Evolutionary conservation across 139 green algal genomes (phyloP).

Genomic region (Pleodorina starrii): DNA sequence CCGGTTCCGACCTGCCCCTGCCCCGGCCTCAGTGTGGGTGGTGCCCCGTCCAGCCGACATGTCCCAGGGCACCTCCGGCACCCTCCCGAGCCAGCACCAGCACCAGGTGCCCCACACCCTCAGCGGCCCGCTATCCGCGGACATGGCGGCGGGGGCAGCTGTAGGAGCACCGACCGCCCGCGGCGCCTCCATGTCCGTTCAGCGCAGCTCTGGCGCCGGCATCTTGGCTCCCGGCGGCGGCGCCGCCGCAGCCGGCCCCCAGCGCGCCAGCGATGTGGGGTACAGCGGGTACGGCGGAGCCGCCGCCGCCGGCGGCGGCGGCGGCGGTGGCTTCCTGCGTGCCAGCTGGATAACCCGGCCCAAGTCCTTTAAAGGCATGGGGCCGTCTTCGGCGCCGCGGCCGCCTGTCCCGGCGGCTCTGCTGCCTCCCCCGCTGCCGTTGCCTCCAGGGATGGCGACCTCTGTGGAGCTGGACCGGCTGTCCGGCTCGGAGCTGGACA

Average conservation of each 20-base stretch:
- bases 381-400: not conserved
- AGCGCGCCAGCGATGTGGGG: not conserved
- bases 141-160: not conserved
- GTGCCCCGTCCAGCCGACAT: not conserved
- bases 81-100: no score
- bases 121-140: not conserved
- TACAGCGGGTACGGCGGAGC: not conserved
- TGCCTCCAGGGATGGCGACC: not conserved
- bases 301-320: not conserved
- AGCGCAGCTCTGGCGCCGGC: not conserved
- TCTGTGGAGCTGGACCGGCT: constrained; percentile 5
- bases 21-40: constrained; percentile 14
- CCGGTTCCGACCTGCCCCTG: not conserved
- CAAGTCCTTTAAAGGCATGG: constrained; percentile 2
- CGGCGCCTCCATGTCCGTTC: not conserved
- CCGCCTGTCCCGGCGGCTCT: not conserved
- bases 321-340: not conserved
- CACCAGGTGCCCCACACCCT: not conserved
- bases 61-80: not conserved
- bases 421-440: no score
- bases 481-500: not conserved
- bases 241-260: not conserved
- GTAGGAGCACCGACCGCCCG: no score
- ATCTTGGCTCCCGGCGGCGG: not conserved
- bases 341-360: not conserved